Percentiles rank a stretch among this genome's conserved stretches.
phyloP scores from a whole-genome alignment of 495 filamentous ascomycete species.

The Jackrogersella multiformis region DNA sequence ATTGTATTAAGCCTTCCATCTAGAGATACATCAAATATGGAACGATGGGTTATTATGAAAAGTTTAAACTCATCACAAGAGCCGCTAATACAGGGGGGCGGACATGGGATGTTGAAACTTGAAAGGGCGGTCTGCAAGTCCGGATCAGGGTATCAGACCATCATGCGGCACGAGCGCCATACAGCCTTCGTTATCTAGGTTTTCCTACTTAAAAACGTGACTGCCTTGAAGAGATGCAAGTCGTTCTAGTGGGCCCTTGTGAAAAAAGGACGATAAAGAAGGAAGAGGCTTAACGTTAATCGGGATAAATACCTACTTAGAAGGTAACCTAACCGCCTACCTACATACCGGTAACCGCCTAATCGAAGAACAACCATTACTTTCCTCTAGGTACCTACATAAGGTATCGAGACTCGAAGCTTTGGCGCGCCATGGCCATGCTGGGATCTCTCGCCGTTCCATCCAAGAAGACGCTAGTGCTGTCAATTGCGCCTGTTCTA shows the following conservation, averaged over 20 bases:
- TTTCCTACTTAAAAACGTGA: conserved; percentile 35
- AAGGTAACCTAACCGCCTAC: background rate
- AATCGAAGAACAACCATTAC: background rate
- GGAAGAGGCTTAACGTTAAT: conserved; percentile 6
- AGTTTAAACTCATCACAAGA: conserved; percentile 22
- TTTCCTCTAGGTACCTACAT: too few species aligned
- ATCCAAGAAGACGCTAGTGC: conserved; percentile 23
- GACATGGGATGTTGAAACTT: conserved; percentile 11
- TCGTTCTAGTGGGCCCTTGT: conserved; percentile 1
- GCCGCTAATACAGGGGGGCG: conserved; percentile 13
- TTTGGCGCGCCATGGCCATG: conserved; percentile 9
- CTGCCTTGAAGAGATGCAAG: conserved; percentile 8
- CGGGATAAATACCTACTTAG: background rate
- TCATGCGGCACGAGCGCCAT: conserved; percentile 18
- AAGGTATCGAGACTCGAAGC: background rate
- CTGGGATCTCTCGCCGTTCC: conserved; percentile 9
- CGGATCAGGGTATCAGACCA: background rate
- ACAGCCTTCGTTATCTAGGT: conserved; percentile 16
- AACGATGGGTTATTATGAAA: background rate
- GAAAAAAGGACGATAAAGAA: background rate
- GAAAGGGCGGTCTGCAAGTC: conserved; percentile 25
- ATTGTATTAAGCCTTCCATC: too few species aligned
- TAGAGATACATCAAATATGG: background rate
- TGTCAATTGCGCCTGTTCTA: conserved; percentile 33
- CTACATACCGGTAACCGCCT: background rate